A percentile compares a stretch with the other conserved stretches of the same genome.
These are phyloP conservation scores for Colletotrichum lupini DNA, from an alignment of 2,329 filamentous ascomycete genomes.

Conservation along the genomic window DNA sequence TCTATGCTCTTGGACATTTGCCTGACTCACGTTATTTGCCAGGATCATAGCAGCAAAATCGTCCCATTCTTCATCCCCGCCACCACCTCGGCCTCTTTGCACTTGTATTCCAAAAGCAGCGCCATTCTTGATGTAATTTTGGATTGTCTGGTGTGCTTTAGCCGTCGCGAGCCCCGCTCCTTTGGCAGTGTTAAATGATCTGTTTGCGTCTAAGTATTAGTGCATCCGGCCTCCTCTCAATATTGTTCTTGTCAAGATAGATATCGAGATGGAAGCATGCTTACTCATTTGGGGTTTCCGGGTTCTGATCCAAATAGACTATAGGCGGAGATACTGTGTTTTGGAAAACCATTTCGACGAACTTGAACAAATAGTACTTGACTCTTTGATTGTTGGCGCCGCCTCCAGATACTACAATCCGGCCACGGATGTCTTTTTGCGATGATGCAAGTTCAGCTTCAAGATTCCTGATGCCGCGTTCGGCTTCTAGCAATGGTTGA, in stretches of 20 bases:
- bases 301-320: no score
- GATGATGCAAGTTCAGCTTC: no score
- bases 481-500: no score
- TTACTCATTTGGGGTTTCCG: not conserved
- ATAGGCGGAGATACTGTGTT: no score
- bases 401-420: constrained; percentile 7
- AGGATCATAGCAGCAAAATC: not conserved
- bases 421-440: not conserved
- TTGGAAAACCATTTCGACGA: not conserved
- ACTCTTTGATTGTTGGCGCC: not conserved
- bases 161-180: not conserved
- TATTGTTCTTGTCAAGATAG: no score
- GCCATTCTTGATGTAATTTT: not conserved
- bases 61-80: not conserved
- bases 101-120: constrained; percentile 13
- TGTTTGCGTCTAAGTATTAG: not conserved
- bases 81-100: not conserved
- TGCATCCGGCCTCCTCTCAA: no score
- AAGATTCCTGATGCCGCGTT: no score
- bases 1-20: no score
- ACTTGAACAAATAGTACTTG: not conserved
- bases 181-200: not conserved
- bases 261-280: not conserved
- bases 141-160: not conserved
- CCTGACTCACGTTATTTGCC: not conserved